Base-by-base conservation (phyloP, 1,284 basidiomycete species). In the Mycena sp. region DNA sequence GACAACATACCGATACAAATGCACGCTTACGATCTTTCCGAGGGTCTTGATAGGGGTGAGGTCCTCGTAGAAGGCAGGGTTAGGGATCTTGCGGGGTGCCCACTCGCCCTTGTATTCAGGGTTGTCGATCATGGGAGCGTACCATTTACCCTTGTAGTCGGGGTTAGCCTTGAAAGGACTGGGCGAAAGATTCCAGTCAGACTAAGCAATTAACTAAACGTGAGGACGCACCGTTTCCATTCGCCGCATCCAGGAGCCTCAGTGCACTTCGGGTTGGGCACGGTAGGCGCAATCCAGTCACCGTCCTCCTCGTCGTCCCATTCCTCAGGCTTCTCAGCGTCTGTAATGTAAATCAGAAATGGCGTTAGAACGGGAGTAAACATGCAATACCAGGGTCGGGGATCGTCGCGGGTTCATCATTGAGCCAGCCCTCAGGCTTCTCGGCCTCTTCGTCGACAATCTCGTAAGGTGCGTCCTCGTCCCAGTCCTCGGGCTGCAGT, bases 281-380 rank as follows among this genome's bases (percentile, higher is more conserved):
- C 83, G 64, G 87, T 88, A 28, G 97, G 96, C 12, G 96, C 87
- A 65, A 98, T 87, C 95, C 96, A 99, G 75, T 99, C 97, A 78
- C 98, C 98, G 73, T 99, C 97, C 78, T 99, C 97, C 78, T 99
- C 98, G 71, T 99, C 94, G 75, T 98, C 96, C 98, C 98, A 99
- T 80, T 99, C 98, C 77, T 99, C 97, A 29, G 98, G 98, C 86
- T 99, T 99, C 81, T 91, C 88, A 48, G 95, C 92, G 70, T 96
- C 93, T 87, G 51, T 12, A 59, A n/a, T 23, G 49, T 21, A 63
- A 45, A 64, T 28, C 44, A 58, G 25, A 46, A 44, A 23, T 46
- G 29, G 10, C 19, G n/a, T 12, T 38, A 30, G 1, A 30, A 43
- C 19, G 40, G 23, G 16, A 10, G 16, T 6, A 30, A 52, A 28